Conservation (phyloP, 1,284 basidiomycete genomes). For the Apiotrichum veenhuisii region DNA sequence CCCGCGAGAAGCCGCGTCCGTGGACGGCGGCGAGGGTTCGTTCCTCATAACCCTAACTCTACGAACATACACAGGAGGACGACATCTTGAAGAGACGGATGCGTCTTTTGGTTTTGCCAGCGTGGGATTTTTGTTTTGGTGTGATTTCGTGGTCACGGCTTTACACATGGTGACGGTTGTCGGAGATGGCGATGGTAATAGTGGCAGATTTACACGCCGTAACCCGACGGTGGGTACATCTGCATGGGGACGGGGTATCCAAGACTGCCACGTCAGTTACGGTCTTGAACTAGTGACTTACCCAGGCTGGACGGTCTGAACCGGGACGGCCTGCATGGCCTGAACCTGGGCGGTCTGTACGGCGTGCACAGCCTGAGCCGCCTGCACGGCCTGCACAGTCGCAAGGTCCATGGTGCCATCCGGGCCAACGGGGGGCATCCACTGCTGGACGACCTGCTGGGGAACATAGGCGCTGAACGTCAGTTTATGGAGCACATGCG, state of each 20-base stretch:
- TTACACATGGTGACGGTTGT: neutral
- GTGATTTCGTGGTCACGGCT: neutral
- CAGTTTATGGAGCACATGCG: neutral
- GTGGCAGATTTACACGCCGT: neutral
- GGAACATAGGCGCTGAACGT: neutral
- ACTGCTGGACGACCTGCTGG: slow-evolving; percentile 1
- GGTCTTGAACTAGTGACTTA: neutral
- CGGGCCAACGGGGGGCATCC: neutral
- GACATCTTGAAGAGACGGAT: neutral
- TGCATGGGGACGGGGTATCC: neutral
- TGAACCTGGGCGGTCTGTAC: neutral
- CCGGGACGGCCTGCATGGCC: neutral
- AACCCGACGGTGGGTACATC: neutral
- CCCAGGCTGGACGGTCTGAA: neutral
- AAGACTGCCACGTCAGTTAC: neutral
- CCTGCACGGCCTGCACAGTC: neutral
- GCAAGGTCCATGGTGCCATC: neutral
- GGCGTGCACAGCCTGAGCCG: neutral
- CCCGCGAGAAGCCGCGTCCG: neutral
- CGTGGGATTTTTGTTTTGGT: neutral
- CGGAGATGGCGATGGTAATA: neutral
- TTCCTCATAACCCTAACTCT: neutral
- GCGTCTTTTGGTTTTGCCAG: neutral
- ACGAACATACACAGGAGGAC: neutral
- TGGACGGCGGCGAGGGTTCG: neutral